A percentile compares a stretch with the other conserved stretches of the same genome.
These are phyloP conservation scores for Cinchona pubescens DNA, from an alignment of 257 asterid species.

Conservation along the genomic window DNA sequence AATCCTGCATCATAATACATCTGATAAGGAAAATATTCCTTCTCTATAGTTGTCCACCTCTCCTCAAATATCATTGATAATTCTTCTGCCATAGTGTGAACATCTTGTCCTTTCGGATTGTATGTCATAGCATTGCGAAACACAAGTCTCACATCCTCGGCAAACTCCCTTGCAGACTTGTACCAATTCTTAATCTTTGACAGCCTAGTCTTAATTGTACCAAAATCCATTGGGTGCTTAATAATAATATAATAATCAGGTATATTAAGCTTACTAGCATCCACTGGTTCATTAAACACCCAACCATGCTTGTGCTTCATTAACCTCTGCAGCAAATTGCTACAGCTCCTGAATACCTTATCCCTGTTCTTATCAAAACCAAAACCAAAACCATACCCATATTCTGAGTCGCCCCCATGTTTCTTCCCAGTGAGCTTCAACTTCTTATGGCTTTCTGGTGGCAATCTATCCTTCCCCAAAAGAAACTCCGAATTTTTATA, in stretches of 20 bases:
- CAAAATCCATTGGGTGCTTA: conserved; percentile 89
- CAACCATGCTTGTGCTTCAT: conserved; percentile 87
- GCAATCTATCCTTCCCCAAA: conserved; percentile 81
- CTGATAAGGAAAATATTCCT: conserved; percentile 57
- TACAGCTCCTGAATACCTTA: conserved; percentile 58
- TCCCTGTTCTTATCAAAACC: conserved; percentile 51
- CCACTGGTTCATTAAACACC: conserved; percentile 87
- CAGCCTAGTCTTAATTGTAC: conserved; percentile 66
- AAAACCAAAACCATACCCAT: conserved; percentile 35
- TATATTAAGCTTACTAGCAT: conserved; percentile 58
- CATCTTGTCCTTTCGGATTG: conserved; percentile 92
- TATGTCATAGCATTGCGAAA: conserved; percentile 89
- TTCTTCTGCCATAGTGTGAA: conserved; percentile 75
- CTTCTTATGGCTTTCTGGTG: conserved; percentile 73
- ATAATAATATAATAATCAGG: conserved; percentile 78
- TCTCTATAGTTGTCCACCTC: conserved; percentile 70
- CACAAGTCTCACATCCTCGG: conserved; percentile 87
- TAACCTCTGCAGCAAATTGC: conserved; percentile 68
- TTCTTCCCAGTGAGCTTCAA: conserved; percentile 62
- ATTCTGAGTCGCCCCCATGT: conserved; percentile 37
- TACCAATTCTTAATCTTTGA: conserved; percentile 64
- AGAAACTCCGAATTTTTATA: conserved; percentile 86
- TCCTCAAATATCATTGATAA: conserved; percentile 69
- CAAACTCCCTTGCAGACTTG: conserved; percentile 69
- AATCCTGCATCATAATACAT: conserved; percentile 58